A percentile compares a stretch with the other conserved stretches of the same genome.
Conservation (phyloP, 1,284 basidiomycete species). For the Sporisorium exsertum region DNA sequence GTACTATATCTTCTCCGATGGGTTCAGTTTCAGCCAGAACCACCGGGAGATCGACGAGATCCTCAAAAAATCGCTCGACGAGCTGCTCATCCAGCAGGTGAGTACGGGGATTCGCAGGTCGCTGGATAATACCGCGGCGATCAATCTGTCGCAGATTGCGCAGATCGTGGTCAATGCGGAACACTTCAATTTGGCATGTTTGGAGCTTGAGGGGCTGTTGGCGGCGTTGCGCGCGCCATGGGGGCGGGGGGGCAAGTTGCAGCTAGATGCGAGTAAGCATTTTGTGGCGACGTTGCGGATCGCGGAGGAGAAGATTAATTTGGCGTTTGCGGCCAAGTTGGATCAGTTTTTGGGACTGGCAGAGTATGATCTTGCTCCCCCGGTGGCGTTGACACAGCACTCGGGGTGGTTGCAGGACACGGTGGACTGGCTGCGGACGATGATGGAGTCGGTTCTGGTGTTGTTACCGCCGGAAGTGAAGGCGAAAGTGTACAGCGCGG, state of each 20-base stretch:
- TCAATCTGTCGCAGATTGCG: constrained; percentile 89
- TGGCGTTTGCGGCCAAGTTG: constrained; percentile 89
- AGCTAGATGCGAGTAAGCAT: constrained; percentile 76
- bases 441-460: constrained; percentile 91
- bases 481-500: constrained; percentile 86
- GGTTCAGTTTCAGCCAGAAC: constrained; percentile 78
- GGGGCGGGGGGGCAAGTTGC: constrained; percentile 80
- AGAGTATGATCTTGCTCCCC: constrained; percentile 92
- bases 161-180: constrained; percentile 94
- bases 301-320: constrained; percentile 82
- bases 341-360: constrained; percentile 94
- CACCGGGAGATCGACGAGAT: constrained; percentile 92
- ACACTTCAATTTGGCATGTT: constrained; percentile 87
- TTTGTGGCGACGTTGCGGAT: constrained; percentile 79
- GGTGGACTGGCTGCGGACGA: constrained; percentile 93
- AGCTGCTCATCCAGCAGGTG: constrained; percentile 83
- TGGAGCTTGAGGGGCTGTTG: constrained; percentile 86
- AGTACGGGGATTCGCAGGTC: constrained; percentile 81
- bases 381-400: constrained; percentile 70
- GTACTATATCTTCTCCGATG: constrained; percentile 96
- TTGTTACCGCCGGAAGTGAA: constrained; percentile 81
- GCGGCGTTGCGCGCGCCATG: constrained; percentile 79
- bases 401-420: constrained; percentile 95
- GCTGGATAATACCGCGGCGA: constrained; percentile 74
- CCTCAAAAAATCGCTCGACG: constrained; percentile 89